These are phyloP conservation scores for Claviceps capensis DNA, from an alignment of 2,329 filamentous ascomycete genomes.

Conservation along the genomic window DNA sequence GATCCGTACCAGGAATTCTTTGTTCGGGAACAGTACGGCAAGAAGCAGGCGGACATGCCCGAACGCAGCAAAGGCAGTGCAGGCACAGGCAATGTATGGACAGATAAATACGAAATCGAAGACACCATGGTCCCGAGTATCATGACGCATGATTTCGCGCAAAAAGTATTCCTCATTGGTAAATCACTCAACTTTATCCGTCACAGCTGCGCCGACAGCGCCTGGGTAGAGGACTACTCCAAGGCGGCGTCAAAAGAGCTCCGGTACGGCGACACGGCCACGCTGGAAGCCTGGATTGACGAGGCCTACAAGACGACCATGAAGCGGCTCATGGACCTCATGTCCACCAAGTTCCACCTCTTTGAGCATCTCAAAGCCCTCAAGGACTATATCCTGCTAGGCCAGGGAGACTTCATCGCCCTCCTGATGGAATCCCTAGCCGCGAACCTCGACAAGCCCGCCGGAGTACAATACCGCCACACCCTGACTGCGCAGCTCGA, in stretches of 20 bases:
- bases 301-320: constrained; percentile 97
- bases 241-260: constrained; percentile 86
- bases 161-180: constrained; percentile 92
- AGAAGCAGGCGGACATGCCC: constrained; percentile 30
- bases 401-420: constrained; percentile 94
- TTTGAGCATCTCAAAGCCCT: constrained; percentile 85
- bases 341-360: constrained; percentile 89
- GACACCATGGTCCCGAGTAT: constrained; percentile 83
- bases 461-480: constrained; percentile 93
- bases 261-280: constrained; percentile 83
- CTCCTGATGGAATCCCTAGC: constrained; percentile 93
- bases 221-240: constrained; percentile 92
- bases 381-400: constrained; percentile 88
- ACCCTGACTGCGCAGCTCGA: constrained; percentile 95
- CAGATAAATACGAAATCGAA: constrained; percentile 87
- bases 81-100: constrained; percentile 74
- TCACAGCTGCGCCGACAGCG: constrained; percentile 83
- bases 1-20: constrained; percentile 96
- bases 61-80: constrained; percentile 37
- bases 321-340: constrained; percentile 82
- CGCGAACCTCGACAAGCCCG: constrained; percentile 82
- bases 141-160: constrained; percentile 83
- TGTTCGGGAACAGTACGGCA: constrained; percentile 61
- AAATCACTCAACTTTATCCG: constrained; percentile 98
- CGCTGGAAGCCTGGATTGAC: constrained; percentile 83